phyloP scores from a whole-genome alignment of 192 early-diverging fungal species.

The Coemansia sp. region DNA sequence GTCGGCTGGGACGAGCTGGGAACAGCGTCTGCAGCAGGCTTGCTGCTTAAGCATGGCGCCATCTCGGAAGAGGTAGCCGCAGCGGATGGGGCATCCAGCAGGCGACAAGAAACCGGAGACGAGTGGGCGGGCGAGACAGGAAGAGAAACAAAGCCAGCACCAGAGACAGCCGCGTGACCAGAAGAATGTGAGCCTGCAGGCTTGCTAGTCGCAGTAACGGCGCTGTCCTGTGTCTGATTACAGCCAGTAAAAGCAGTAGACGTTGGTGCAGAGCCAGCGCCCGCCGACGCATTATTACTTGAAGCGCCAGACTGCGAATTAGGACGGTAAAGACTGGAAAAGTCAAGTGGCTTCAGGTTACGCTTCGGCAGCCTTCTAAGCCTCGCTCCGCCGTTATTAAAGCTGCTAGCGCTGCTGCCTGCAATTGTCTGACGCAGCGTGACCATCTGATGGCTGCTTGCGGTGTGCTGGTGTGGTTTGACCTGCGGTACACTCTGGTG shows the following conservation, averaged over 20 bases:
- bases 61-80: constrained; percentile 14
- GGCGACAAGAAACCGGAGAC: constrained; percentile 17
- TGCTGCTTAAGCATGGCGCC: constrained; percentile 2
- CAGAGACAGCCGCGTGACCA: constrained; percentile 6
- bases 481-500: neutral
- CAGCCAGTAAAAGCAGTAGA: constrained; percentile 25
- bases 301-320: constrained; percentile 15
- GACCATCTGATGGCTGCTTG: neutral
- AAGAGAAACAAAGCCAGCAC: constrained; percentile 28
- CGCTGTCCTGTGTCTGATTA: neutral
- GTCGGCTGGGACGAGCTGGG: constrained; percentile 22
- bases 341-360: constrained; percentile 54
- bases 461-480: neutral
- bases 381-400: constrained; percentile 13
- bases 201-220: constrained; percentile 29
- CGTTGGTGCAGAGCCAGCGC: constrained; percentile 6
- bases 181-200: constrained; percentile 25
- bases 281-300: neutral
- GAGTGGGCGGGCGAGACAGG: constrained; percentile 43
- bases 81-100: constrained; percentile 9
- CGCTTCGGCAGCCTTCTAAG: constrained; percentile 50
- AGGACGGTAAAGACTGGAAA: constrained; percentile 39
- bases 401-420: constrained; percentile 9
- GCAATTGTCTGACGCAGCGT: constrained; percentile 15
- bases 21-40: neutral